Evolutionary conservation across 2,329 filamentous ascomycete species (phyloP).

Genomic region (Diaporthe vaccinii): DNA sequence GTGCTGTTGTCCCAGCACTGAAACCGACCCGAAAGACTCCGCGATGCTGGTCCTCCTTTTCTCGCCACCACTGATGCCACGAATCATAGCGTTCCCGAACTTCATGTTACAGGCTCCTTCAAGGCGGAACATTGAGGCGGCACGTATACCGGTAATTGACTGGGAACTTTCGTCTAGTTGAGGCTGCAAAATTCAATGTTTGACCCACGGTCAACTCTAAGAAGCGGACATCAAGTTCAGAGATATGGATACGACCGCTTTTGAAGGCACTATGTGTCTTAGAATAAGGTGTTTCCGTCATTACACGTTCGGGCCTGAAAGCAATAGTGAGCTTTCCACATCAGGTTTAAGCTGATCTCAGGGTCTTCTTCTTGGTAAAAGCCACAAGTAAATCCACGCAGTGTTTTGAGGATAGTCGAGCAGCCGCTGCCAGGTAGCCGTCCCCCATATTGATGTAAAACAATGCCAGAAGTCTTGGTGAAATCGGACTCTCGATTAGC

Average conservation of each 20-base stretch:
- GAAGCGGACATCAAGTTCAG: constrained; percentile 62
- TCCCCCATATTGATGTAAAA: no score
- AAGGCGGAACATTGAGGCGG: constrained; percentile 65
- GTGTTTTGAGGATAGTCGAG: no score
- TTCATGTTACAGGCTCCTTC: constrained; percentile 70
- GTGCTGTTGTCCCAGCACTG: constrained; percentile 45
- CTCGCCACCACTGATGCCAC: constrained; percentile 71
- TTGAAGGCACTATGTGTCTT: constrained; percentile 3
- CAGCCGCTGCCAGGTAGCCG: no score
- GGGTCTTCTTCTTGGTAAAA: no score
- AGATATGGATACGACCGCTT: constrained; percentile 6
- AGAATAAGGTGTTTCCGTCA: not conserved
- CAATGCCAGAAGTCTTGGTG: no score
- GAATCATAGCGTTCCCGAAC: constrained; percentile 72
- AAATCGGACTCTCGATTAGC: no score
- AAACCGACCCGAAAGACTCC: constrained; percentile 66
- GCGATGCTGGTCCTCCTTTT: constrained; percentile 77
- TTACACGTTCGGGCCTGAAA: no score
- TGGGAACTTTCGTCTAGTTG: constrained; percentile 52
- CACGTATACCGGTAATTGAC: no score
- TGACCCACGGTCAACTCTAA: constrained; percentile 72
- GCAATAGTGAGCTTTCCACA: no score
- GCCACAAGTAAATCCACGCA: no score
- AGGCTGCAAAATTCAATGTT: constrained; percentile 72
- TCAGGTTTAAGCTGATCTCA: no score